Percentiles rank a stretch among this genome's conserved stretches.
Evolutionary conservation across 2,329 filamentous ascomycete species (phyloP).

Genomic region (Fragosphaeria purpurea): DNA sequence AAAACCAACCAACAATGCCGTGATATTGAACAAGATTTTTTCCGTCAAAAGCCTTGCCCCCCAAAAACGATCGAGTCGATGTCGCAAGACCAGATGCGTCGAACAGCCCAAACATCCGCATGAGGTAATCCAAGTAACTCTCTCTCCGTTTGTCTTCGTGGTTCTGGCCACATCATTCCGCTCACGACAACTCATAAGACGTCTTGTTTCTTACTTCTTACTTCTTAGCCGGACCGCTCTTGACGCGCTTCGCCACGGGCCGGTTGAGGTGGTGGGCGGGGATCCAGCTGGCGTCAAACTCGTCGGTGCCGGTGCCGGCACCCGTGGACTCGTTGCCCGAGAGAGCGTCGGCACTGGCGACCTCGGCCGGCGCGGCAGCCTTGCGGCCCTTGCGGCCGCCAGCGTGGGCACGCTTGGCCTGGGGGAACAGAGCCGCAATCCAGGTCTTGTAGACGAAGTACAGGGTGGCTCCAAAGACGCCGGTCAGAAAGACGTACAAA

Average conservation of each 20-base stretch:
- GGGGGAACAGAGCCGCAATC: slow-evolving; percentile 92
- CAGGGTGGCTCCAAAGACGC: slow-evolving; percentile 65
- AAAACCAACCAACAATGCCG: too few species aligned
- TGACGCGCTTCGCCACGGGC: slow-evolving; percentile 60
- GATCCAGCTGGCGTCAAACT: slow-evolving; percentile 91
- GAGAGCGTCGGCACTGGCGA: slow-evolving; percentile 40
- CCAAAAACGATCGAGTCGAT: too few species aligned
- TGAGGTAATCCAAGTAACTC: too few species aligned
- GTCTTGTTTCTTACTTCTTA: slow-evolving; percentile 15
- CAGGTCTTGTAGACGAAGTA: slow-evolving; percentile 99
- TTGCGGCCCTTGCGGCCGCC: slow-evolving; percentile 57
- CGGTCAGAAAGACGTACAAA: slow-evolving; percentile 85
- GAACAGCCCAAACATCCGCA: too few species aligned
- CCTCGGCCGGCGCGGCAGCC: slow-evolving; percentile 23
- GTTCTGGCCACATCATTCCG: too few species aligned
- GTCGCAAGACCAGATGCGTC: too few species aligned
- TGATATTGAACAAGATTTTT: too few species aligned
- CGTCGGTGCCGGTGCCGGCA: slow-evolving; percentile 54
- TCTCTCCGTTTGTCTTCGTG: too few species aligned
- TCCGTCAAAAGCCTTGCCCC: too few species aligned
- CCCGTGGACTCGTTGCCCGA: slow-evolving; percentile 62
- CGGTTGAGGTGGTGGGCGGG: slow-evolving; percentile 81
- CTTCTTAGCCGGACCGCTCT: slow-evolving; percentile 43
- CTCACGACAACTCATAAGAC: too few species aligned
- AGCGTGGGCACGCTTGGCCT: slow-evolving; percentile 57